phyloP scores from a whole-genome alignment of 106 monocot species.

The Apostasia ramifera region DNA sequence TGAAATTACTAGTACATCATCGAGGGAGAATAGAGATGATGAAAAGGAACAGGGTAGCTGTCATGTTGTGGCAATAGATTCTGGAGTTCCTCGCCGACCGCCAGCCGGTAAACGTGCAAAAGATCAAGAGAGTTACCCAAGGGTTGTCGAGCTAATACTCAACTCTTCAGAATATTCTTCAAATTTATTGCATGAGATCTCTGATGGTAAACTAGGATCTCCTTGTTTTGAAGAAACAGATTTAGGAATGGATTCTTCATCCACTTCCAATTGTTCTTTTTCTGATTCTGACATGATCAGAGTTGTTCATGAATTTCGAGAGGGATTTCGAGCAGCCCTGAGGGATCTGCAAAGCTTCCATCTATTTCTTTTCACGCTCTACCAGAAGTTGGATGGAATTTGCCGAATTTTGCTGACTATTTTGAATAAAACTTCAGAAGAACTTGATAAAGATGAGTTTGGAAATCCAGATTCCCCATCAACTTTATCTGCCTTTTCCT shows the following conservation, averaged over 20 bases:
- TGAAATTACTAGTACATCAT: not conserved
- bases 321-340: constrained; percentile 71
- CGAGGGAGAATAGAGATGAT: constrained; percentile 4
- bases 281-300: constrained; percentile 25
- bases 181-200: constrained; percentile 69
- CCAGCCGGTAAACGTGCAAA: constrained; percentile 73
- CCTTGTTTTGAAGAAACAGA: constrained; percentile 30
- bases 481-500: constrained; percentile 17
- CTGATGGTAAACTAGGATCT: constrained; percentile 63
- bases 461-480: constrained; percentile 22
- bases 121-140: constrained; percentile 80
- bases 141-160: constrained; percentile 77
- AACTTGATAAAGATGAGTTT: constrained; percentile 61
- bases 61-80: constrained; percentile 73
- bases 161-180: constrained; percentile 60
- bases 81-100: constrained; percentile 84
- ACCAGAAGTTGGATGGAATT: constrained; percentile 46
- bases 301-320: constrained; percentile 67
- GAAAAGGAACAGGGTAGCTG: constrained; percentile 22
- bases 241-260: constrained; percentile 3
- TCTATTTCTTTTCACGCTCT: constrained; percentile 70
- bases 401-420: constrained; percentile 52
- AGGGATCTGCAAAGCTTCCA: constrained; percentile 79
- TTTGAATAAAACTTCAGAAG: constrained; percentile 47
- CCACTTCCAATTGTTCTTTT: constrained; percentile 11